phyloP scores from a whole-genome alignment of 176 grass and related monocot genomes.

The Musa beccarii region DNA sequence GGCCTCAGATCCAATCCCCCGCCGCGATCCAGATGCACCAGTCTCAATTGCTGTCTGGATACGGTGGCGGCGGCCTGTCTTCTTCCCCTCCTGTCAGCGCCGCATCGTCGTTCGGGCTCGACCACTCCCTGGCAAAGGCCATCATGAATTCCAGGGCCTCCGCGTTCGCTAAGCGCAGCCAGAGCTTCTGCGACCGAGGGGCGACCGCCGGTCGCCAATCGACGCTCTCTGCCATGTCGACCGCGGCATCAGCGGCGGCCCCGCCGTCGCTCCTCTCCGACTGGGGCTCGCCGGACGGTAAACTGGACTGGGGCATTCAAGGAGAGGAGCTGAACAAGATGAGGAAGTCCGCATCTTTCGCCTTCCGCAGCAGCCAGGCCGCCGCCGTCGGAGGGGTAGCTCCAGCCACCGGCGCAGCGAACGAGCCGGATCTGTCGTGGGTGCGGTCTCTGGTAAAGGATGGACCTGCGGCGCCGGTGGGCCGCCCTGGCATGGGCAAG shows the following conservation, averaged over 20 bases:
- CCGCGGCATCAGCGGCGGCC: not conserved
- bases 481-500: slow-evolving; percentile 13
- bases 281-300: slow-evolving; percentile 84
- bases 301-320: slow-evolving; percentile 85
- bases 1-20: slow-evolving; percentile 13
- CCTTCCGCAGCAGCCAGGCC: slow-evolving; percentile 34
- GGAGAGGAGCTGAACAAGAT: slow-evolving; percentile 93
- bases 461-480: not conserved
- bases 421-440: slow-evolving; percentile 60
- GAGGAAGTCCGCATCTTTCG: slow-evolving; percentile 84
- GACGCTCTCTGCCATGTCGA: slow-evolving; percentile 17
- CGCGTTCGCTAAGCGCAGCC: slow-evolving; percentile 55
- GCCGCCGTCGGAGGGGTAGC: not conserved
- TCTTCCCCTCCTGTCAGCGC: slow-evolving; percentile 1
- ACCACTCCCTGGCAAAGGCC: slow-evolving; percentile 21
- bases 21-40: slow-evolving; percentile 60
- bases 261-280: slow-evolving; percentile 28
- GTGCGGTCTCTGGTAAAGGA: slow-evolving; percentile 72
- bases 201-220: slow-evolving; percentile 42
- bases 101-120: slow-evolving; percentile 6
- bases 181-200: slow-evolving; percentile 86
- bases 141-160: slow-evolving; percentile 25
- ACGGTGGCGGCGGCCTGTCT: not conserved
- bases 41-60: slow-evolving; percentile 10
- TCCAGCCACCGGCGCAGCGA: not conserved